These are phyloP conservation scores for Phytophthora syringae DNA, from an alignment of 352 stramenopile species.

Conservation along the genomic window DNA sequence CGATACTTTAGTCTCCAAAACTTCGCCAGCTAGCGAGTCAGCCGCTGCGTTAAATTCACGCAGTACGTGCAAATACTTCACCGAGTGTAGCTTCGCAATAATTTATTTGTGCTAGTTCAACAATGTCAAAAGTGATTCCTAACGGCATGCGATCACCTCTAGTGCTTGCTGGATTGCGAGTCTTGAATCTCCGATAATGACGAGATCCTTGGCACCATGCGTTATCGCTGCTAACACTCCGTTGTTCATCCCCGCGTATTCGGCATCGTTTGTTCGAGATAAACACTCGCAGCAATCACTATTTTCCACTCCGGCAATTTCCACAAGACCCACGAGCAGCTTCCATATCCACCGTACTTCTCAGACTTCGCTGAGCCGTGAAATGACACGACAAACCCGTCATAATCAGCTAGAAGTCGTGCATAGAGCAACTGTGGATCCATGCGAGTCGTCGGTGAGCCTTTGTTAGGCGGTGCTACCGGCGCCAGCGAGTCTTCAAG, in stretches of 20 bases:
- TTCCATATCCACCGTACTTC: background rate
- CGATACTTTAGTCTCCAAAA: background rate
- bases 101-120: constrained; percentile 3
- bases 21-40: constrained; percentile 1
- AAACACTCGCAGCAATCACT: background rate
- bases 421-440: background rate
- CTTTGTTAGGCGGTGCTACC: background rate
- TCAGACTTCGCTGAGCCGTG: background rate
- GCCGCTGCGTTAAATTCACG: constrained; percentile 1
- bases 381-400: background rate
- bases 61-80: constrained; percentile 4
- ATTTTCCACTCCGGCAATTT: background rate
- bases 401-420: background rate
- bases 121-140: constrained; percentile 6
- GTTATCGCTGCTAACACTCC: constrained; percentile 2
- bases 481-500: background rate
- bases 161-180: constrained; percentile 19
- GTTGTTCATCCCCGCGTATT: constrained; percentile 25
- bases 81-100: background rate
- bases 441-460: background rate
- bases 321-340: background rate
- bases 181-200: constrained; percentile 6
- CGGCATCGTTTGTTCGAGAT: constrained; percentile 12
- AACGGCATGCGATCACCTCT: constrained; percentile 14
- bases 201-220: constrained; percentile 6